Base-by-base conservation (phyloP, 1,284 basidiomycete species). In the Sparassis latifolia region DNA sequence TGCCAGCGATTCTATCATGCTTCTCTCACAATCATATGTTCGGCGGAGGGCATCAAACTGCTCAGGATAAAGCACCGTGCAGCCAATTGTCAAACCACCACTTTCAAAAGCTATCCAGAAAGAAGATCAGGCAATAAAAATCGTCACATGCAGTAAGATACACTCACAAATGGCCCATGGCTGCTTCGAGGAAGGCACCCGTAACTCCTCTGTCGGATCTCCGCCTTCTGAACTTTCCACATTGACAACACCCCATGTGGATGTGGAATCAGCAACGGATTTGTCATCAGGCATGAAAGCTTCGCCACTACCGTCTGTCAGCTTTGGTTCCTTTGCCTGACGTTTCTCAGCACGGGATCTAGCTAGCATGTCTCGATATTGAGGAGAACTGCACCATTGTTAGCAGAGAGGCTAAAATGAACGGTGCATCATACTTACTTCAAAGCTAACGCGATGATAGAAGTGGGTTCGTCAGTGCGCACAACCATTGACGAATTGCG, bases 381-480 rank as follows among this genome's bases (percentile, higher is more conserved):
- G 86, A 29, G 86, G 86, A 2, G 94, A 95, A 61, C 91, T 92
- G 44, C 35, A 20, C 35, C 35, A 6, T 37, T 37, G 7, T 37
- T 37, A 37, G 35, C 35, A 42, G 38, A 44, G 41, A 40, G 33
- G 33, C 56, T n/a, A 55, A 49, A 51, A 20, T 49, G 29, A 50
- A 20, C 38, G 29, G 29, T n/a, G 49, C 40, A 42, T 33, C 42
- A 33, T 28, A 65, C 79, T 59, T 60, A 93, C 86, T 89, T 92
- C 43, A 99, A 73, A 6, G 94, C 94, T 50, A 98, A 84, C 3
- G 97, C 96, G 57, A 99, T 96, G 61, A 99, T 97, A 6, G 94
- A 97, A 0, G 94, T 97, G 2, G 97, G 97, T 67, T 99, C 97
- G 65, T 98, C 95, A 45, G 95, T 96, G 28, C 97, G 82, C 30